Conservation (phyloP, 1,284 basidiomycete genomes). For the Naganishia liquefaciens region DNA sequence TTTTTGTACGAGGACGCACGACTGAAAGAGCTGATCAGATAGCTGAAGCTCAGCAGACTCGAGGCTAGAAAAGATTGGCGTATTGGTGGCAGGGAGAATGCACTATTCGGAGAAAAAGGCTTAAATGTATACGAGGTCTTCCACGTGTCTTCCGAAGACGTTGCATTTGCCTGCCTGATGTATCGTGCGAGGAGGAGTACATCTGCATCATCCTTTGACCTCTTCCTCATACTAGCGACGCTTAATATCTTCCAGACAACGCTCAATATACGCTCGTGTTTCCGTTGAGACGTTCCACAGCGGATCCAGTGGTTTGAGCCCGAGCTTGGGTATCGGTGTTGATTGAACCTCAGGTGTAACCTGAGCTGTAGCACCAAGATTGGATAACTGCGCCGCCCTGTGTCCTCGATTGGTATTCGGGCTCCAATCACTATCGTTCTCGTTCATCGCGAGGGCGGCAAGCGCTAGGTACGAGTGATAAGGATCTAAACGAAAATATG, state of each 20-base stretch:
- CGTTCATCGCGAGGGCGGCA: conserved; percentile 64
- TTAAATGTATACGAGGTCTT: too few species aligned
- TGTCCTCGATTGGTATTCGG: neutral
- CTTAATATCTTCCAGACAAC: conserved; percentile 1
- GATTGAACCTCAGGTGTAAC: too few species aligned
- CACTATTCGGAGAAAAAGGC: too few species aligned
- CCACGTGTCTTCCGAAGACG: too few species aligned
- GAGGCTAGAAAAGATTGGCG: too few species aligned
- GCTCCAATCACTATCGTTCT: neutral
- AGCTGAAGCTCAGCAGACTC: too few species aligned
- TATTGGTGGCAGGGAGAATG: too few species aligned
- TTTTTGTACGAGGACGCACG: too few species aligned
- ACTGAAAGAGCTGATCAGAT: too few species aligned
- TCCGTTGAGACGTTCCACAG: conserved; percentile 32
- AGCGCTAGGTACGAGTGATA: conserved; percentile 88
- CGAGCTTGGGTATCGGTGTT: conserved; percentile 4
- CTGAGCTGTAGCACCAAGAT: too few species aligned
- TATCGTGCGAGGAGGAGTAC: neutral
- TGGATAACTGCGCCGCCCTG: neutral
- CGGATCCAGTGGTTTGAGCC: conserved; percentile 27
- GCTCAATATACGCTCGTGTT: conserved; percentile 24
- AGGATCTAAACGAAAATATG: conserved; percentile 61
- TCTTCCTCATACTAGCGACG: neutral
- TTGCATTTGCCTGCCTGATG: too few species aligned
- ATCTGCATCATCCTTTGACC: neutral